These are phyloP conservation scores for Tuber brumale DNA, from an alignment of 495 filamentous ascomycete genomes.

Conservation along the genomic window DNA sequence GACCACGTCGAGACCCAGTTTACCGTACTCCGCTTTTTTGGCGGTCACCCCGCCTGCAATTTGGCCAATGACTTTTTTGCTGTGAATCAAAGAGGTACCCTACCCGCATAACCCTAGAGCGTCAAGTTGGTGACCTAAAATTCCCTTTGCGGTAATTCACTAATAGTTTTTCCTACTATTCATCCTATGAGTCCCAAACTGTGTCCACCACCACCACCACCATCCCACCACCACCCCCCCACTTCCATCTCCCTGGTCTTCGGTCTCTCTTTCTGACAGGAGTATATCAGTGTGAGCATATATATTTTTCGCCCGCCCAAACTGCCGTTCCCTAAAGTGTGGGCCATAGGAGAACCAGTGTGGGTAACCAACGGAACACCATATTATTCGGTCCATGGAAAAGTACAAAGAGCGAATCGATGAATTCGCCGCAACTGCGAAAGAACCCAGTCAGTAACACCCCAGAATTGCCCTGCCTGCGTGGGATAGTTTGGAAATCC, in stretches of 20 bases:
- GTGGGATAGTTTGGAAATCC: background rate
- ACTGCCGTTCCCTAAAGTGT: background rate
- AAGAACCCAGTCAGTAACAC: background rate
- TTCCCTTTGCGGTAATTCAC: background rate
- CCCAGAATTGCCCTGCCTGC: background rate
- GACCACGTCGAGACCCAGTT: conserved; percentile 35
- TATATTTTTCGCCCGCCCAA: background rate
- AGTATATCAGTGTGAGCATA: background rate
- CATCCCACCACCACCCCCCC: background rate
- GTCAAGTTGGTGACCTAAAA: background rate
- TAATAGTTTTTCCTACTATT: background rate
- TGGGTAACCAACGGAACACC: background rate
- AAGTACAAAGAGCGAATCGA: background rate
- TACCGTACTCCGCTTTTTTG: conserved; percentile 28
- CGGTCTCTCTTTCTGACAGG: background rate
- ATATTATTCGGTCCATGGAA: background rate
- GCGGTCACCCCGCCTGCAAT: conserved; percentile 11
- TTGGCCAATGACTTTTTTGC: conserved; percentile 22
- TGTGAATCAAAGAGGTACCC: background rate
- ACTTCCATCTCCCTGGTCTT: background rate
- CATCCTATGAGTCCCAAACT: background rate
- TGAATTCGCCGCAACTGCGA: background rate
- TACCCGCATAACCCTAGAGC: background rate
- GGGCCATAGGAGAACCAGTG: background rate
- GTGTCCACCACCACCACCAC: background rate